These are phyloP conservation scores for Pochonia chlamydosporia DNA, from an alignment of 2,329 filamentous ascomycete genomes.

Conservation along the genomic window DNA sequence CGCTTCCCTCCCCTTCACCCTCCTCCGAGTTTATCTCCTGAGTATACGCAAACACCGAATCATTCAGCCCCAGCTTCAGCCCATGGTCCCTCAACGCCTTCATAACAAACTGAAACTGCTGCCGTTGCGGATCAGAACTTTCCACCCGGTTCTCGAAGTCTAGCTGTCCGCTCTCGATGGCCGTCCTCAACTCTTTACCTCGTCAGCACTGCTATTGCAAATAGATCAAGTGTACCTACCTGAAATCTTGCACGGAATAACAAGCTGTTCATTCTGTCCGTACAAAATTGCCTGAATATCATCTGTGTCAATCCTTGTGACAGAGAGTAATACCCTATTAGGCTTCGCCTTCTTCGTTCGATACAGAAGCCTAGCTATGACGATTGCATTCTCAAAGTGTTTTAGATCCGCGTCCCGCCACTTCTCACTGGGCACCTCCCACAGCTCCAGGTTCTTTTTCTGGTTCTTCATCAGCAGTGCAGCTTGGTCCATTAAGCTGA, in stretches of 20 bases:
- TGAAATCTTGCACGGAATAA: not conserved
- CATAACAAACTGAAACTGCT: too few relatives aligned
- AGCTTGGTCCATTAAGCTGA: not conserved
- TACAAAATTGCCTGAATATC: not conserved
- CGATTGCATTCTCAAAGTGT: too few relatives aligned
- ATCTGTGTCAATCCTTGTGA: not conserved
- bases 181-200: not conserved
- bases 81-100: too few relatives aligned
- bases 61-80: too few relatives aligned
- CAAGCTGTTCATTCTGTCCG: not conserved
- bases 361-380: too few relatives aligned
- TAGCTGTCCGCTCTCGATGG: too few relatives aligned
- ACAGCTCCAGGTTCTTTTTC: not conserved
- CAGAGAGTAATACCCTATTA: too few relatives aligned
- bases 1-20: not conserved
- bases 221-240: too few relatives aligned
- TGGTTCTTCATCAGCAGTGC: not conserved
- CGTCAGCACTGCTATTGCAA: not conserved
- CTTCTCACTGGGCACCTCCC: not conserved
- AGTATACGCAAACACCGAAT: not conserved
- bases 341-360: too few relatives aligned
- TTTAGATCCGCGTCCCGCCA: not conserved
- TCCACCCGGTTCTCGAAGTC: too few relatives aligned
- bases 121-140: too few relatives aligned
- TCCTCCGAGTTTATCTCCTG: not conserved